These are phyloP conservation scores for Salvia hispanica DNA, from an alignment of 257 asterid species.

Conservation along the genomic window DNA sequence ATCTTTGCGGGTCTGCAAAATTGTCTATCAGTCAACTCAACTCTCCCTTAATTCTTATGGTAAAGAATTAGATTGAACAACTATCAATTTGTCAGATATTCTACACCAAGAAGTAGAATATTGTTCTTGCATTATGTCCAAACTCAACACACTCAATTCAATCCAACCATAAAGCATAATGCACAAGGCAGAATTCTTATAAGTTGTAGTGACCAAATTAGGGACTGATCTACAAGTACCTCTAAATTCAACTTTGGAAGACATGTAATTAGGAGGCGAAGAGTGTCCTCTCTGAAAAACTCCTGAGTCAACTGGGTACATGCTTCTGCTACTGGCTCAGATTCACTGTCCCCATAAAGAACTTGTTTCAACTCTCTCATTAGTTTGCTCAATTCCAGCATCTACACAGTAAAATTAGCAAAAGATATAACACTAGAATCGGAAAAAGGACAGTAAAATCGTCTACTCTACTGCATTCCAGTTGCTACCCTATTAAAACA, in stretches of 20 bases:
- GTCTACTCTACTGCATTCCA: conserved; percentile 5
- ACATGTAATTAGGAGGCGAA: conserved; percentile 65
- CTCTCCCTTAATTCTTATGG: conserved; percentile 4
- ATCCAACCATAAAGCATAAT: conserved; percentile 10
- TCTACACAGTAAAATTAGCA: conserved; percentile 42
- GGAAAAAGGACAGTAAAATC: background rate
- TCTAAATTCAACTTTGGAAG: conserved; percentile 80
- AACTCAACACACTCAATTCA: conserved; percentile 1
- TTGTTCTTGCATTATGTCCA: background rate
- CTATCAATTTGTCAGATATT: background rate
- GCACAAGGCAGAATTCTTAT: background rate
- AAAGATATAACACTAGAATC: conserved; percentile 8
- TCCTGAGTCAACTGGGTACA: conserved; percentile 85
- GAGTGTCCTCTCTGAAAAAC: conserved; percentile 79
- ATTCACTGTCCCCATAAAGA: conserved; percentile 86
- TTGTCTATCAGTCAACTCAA: conserved; percentile 20
- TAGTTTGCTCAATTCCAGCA: conserved; percentile 72
- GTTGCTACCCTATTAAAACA: conserved; percentile 11
- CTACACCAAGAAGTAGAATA: background rate
- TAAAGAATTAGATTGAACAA: conserved; percentile 19
- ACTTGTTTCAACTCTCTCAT: conserved; percentile 67
- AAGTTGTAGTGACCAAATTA: conserved; percentile 8
- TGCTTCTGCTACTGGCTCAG: conserved; percentile 86
- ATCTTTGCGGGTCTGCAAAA: conserved; percentile 88
- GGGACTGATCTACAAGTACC: conserved; percentile 43